phyloP scores from a whole-genome alignment of 441 rosid genomes.

The Viola pubescens region DNA sequence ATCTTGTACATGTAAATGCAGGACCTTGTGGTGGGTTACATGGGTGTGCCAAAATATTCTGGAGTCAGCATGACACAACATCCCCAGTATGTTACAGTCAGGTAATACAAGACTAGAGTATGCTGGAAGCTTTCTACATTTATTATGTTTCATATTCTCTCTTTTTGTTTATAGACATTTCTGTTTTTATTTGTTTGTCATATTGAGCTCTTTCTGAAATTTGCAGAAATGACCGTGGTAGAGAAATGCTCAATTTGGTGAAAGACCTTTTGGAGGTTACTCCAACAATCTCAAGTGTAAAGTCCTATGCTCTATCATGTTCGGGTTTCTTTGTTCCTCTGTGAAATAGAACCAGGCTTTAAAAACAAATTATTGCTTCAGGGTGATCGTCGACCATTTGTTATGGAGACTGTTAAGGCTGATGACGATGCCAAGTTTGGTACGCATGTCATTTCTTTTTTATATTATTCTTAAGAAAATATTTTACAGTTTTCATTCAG shows the following conservation, averaged over 20 bases:
- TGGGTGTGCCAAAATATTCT: conserved; percentile 94
- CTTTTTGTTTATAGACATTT: not conserved
- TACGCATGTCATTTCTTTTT: conserved; percentile 20
- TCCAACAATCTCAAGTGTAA: conserved; percentile 76
- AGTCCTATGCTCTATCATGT: conserved; percentile 15
- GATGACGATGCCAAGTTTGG: conserved; percentile 83
- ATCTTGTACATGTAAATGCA: conserved; percentile 18
- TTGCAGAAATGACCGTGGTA: conserved; percentile 76
- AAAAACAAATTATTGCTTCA: conserved; percentile 22
- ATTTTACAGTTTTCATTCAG: too few relatives aligned
- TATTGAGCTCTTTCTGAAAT: not conserved
- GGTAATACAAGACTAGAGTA: conserved; percentile 33
- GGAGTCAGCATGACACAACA: conserved; percentile 87
- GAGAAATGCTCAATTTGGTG: conserved; percentile 78
- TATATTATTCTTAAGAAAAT: not conserved
- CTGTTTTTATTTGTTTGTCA: conserved; percentile 1
- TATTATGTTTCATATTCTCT: too few relatives aligned
- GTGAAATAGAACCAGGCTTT: not conserved
- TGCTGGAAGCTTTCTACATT: conserved; percentile 1
- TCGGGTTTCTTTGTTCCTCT: conserved; percentile 1
- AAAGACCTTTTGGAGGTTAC: conserved; percentile 71
- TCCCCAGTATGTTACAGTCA: conserved; percentile 87
- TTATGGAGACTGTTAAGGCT: conserved; percentile 90
- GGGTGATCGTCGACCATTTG: conserved; percentile 85
- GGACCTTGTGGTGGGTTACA: conserved; percentile 95